These are phyloP conservation scores for Leccinum boreale DNA, from an alignment of 768 basidiomycete species.

Conservation along the genomic window DNA sequence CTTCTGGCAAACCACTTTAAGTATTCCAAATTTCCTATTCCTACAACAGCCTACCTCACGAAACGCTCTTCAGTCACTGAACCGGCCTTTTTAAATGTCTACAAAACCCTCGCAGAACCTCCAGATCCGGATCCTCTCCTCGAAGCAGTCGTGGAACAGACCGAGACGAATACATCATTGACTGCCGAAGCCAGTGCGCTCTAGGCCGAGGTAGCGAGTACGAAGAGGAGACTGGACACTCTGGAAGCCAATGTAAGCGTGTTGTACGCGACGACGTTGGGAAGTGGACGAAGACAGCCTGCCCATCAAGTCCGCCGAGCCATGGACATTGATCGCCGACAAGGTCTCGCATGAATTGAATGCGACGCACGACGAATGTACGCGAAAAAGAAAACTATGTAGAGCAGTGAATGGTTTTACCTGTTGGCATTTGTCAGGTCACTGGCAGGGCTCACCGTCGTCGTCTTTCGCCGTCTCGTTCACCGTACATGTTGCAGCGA, in stretches of 20 bases:
- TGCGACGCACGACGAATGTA: conserved; percentile 93
- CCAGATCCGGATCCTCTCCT: conserved; percentile 97
- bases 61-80: conserved; percentile 90
- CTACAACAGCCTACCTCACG: conserved; percentile 77
- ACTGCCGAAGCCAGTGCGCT: conserved; percentile 71
- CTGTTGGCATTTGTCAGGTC: background rate
- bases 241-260: conserved; percentile 74
- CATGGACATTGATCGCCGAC: conserved; percentile 91
- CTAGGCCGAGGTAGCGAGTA: conserved; percentile 65
- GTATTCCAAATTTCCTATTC: background rate
- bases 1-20: background rate
- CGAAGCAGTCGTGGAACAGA: conserved; percentile 94
- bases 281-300: background rate
- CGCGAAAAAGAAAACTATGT: conserved; percentile 78
- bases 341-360: conserved; percentile 87
- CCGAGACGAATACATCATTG: conserved; percentile 37
- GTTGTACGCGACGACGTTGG: background rate
- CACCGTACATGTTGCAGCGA: conserved; percentile 50
- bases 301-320: conserved; percentile 3
- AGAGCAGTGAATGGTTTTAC: conserved; percentile 61
- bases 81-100: conserved; percentile 91
- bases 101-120: conserved; percentile 94
- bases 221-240: conserved; percentile 75
- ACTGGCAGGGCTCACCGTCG: background rate
- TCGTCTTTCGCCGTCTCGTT: background rate